Conservation (phyloP, 768 basidiomycete species). For the Agaricus bisporus region DNA sequence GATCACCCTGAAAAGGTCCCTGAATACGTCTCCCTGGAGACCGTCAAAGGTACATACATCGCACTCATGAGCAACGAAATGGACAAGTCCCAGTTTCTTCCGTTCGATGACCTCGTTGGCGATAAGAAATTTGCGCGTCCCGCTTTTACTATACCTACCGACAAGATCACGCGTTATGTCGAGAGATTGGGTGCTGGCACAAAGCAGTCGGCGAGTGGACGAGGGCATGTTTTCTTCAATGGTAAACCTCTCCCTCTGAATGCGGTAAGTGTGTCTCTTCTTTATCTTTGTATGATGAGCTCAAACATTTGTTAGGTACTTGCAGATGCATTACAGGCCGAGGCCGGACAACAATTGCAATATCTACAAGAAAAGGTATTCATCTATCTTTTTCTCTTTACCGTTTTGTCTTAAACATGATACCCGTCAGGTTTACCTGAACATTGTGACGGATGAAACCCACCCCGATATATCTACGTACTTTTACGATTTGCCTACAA, state of each 20-base stretch:
- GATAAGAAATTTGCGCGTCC: conserved; percentile 19
- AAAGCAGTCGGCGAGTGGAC: conserved; percentile 22
- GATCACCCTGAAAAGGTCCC: background rate
- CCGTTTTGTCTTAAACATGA: no score
- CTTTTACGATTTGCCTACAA: conserved; percentile 86
- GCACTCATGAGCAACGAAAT: conserved; percentile 25
- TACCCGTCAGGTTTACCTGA: conserved; percentile 48
- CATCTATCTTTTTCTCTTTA: conserved; percentile 3
- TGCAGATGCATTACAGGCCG: conserved; percentile 53
- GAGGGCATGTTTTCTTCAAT: conserved; percentile 80
- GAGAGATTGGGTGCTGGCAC: conserved; percentile 50
- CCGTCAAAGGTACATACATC: conserved; percentile 25
- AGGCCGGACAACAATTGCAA: conserved; percentile 52
- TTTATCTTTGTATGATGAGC: background rate
- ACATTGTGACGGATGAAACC: conserved; percentile 48
- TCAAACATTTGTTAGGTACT: conserved; percentile 45
- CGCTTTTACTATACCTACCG: conserved; percentile 33
- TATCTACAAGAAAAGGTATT: conserved; percentile 71
- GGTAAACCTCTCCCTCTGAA: conserved; percentile 71
- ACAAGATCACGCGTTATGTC: conserved; percentile 46
- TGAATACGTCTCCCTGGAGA: background rate
- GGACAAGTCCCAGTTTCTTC: conserved; percentile 15
- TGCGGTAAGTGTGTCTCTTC: conserved; percentile 46
- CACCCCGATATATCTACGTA: conserved; percentile 53
- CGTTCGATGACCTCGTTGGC: conserved; percentile 12